Conservation (phyloP, 2,329 filamentous ascomycete species). For the Nothophoma quercina region DNA sequence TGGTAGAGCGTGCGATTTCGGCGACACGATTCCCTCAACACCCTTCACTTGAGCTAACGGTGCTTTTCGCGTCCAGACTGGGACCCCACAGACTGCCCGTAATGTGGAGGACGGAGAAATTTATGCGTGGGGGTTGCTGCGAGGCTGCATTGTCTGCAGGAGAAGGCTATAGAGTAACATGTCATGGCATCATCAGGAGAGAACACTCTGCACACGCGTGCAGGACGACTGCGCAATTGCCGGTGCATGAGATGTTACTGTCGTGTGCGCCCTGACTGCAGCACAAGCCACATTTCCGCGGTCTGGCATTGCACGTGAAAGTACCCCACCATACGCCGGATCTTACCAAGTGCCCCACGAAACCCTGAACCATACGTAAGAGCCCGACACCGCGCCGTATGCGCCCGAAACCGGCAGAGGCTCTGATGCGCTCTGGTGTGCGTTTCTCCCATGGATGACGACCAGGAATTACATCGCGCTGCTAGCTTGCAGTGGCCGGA, state of each 20-base stretch:
- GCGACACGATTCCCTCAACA: conserved; percentile 15
- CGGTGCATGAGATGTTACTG: conserved; percentile 6
- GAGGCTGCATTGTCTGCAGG: conserved; percentile 15
- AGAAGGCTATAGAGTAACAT: conserved; percentile 10
- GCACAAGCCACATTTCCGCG: conserved; percentile 18
- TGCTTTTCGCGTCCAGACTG: conserved; percentile 44
- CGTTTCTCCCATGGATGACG: conserved; percentile 31
- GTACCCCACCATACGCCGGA: conserved; percentile 11
- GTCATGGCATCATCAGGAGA: conserved; percentile 13
- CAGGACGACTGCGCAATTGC: conserved; percentile 5
- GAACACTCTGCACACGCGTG: neutral
- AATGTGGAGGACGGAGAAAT: conserved; percentile 26
- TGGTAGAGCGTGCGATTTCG: conserved; percentile 21
- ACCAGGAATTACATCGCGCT: conserved; percentile 35
- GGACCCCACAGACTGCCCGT: conserved; percentile 56
- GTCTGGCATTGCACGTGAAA: conserved; percentile 15
- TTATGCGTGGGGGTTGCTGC: conserved; percentile 31
- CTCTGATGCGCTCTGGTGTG: neutral
- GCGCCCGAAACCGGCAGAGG: conserved; percentile 27
- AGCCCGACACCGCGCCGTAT: conserved; percentile 20
- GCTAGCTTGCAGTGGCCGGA: conserved; percentile 24
- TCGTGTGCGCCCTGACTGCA: conserved; percentile 8
- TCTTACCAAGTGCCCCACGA: conserved; percentile 10
- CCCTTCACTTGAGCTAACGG: conserved; percentile 24
- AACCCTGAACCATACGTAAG: conserved; percentile 15